Percentiles rank a stretch among this genome's conserved stretches.
Evolutionary conservation across 1,284 basidiomycete genomes (phyloP).

Genomic region (Austroboletus novae-zelandiae): DNA sequence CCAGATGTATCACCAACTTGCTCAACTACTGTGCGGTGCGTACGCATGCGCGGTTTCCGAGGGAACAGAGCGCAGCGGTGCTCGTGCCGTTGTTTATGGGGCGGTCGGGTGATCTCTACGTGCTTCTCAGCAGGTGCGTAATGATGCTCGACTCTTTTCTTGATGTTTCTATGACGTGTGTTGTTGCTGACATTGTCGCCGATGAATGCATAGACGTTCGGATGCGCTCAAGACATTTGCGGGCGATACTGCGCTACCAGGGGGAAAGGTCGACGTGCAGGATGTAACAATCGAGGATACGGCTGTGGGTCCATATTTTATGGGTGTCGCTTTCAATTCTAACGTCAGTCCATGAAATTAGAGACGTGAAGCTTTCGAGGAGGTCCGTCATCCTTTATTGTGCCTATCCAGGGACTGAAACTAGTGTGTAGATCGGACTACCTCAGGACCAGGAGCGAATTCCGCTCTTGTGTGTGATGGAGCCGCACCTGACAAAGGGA

Average conservation of each 20-base stretch:
- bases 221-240: conserved; percentile 71
- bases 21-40: conserved; percentile 51
- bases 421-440: conserved; percentile 65
- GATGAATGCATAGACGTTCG: conserved; percentile 52
- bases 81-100: conserved; percentile 82
- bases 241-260: conserved; percentile 82
- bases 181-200: too few species aligned
- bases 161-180: neutral
- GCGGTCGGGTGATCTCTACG: conserved; percentile 76
- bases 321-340: neutral
- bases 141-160: neutral
- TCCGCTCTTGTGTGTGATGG: conserved; percentile 70
- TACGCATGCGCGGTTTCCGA: conserved; percentile 46
- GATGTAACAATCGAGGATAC: conserved; percentile 74
- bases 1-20: conserved; percentile 61
- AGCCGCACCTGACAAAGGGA: conserved; percentile 73
- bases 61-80: conserved; percentile 64
- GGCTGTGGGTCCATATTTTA: conserved; percentile 35
- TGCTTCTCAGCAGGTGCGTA: conserved; percentile 69
- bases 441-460: conserved; percentile 65
- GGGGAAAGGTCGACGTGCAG: conserved; percentile 71
- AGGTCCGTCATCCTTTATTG: conserved; percentile 39
- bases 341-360: conserved; percentile 23
- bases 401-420: neutral
- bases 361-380: conserved; percentile 75